Percentiles rank a stretch among this genome's conserved stretches.
These are phyloP conservation scores for Zychaea mexicana DNA, from an alignment of 371 early-diverging fungal species.

Conservation along the genomic window DNA sequence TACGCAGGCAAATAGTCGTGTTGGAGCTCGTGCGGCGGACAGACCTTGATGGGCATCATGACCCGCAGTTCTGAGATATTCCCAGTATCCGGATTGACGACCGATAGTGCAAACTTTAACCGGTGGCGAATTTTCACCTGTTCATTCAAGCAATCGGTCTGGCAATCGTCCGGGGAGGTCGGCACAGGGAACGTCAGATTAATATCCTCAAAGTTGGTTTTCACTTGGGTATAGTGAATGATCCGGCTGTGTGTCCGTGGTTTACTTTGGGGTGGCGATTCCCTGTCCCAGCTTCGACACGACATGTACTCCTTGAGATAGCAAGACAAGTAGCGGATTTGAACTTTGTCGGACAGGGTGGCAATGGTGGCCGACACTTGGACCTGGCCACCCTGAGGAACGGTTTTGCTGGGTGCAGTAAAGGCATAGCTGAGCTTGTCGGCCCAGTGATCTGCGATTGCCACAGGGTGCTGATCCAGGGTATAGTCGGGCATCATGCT, in stretches of 20 bases:
- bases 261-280: conserved; percentile 11
- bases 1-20: conserved; percentile 29
- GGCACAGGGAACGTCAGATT: conserved; percentile 18
- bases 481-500: conserved; percentile 13
- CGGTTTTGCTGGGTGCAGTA: conserved; percentile 33
- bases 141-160: conserved; percentile 33
- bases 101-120: conserved; percentile 32
- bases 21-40: neutral
- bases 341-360: conserved; percentile 21
- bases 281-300: conserved; percentile 16
- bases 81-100: conserved; percentile 33
- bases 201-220: neutral
- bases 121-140: conserved; percentile 36
- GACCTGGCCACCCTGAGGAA: conserved; percentile 36
- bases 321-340: conserved; percentile 34
- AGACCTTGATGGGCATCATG: conserved; percentile 26
- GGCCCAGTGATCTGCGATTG: conserved; percentile 37
- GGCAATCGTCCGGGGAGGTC: conserved; percentile 12
- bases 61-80: conserved; percentile 39
- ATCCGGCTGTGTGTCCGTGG: conserved; percentile 1
- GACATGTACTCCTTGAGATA: conserved; percentile 42
- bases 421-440: conserved; percentile 41
- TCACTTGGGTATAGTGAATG: neutral
- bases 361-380: conserved; percentile 31
- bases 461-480: conserved; percentile 29